Percentiles rank a stretch among this genome's conserved stretches.
phyloP scores from a whole-genome alignment of 2,329 filamentous ascomycete species.

The Penicillium sp. region DNA sequence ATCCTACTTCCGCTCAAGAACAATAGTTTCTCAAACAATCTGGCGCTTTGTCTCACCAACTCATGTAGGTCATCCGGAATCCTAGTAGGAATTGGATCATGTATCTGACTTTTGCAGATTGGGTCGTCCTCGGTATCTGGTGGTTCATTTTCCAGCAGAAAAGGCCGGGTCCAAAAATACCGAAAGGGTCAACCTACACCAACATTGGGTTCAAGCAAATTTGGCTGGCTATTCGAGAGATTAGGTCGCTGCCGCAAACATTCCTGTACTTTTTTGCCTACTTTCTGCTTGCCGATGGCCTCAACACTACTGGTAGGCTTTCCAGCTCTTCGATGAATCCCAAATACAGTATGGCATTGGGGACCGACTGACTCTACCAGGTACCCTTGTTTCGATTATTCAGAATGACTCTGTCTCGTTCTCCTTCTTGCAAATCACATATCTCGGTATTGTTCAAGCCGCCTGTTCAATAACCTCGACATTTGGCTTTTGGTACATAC shows the following conservation, averaged over 20 bases:
- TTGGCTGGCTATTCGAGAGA: conserved; percentile 38
- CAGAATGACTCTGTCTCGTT: conserved; percentile 42
- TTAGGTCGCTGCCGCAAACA: conserved; percentile 40
- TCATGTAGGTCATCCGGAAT: conserved; percentile 31
- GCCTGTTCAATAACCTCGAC: conserved; percentile 39
- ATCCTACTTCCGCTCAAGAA: conserved; percentile 39
- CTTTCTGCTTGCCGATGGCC: conserved; percentile 43
- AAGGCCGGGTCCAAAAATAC: conserved; percentile 39
- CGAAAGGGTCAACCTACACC: conserved; percentile 39
- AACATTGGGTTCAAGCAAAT: conserved; percentile 45
- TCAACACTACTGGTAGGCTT: conserved; percentile 39
- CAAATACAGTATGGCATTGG: too few species aligned
- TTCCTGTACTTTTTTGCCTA: conserved; percentile 44
- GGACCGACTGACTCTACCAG: conserved; percentile 12
- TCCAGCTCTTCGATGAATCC: too few species aligned
- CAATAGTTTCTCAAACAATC: conserved; percentile 38
- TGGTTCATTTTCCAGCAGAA: conserved; percentile 46
- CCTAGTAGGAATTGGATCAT: not conserved
- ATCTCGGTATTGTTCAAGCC: conserved; percentile 42
- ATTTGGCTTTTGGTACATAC: conserved; percentile 44
- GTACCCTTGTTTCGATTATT: conserved; percentile 40
- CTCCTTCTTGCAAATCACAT: conserved; percentile 43
- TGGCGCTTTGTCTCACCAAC: conserved; percentile 42
- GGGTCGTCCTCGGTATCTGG: conserved; percentile 43
- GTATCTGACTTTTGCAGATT: conserved; percentile 30